Percentiles rank a stretch among this genome's conserved stretches.
Conservation (phyloP, 768 basidiomycete genomes). For the Hygrophorus russula region DNA sequence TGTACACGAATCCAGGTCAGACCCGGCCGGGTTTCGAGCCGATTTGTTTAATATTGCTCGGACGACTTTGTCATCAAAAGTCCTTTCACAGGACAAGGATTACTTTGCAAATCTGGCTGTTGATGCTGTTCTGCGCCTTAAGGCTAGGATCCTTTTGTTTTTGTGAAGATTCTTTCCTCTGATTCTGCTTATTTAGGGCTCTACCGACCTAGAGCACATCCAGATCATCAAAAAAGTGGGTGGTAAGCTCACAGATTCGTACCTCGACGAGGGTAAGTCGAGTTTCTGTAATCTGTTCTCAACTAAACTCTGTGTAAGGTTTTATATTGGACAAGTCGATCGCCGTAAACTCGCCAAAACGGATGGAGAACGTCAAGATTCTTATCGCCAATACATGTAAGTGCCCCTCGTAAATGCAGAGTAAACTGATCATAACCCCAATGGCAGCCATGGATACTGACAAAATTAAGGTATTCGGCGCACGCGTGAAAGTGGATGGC, state of each 20-base stretch:
- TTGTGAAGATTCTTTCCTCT: neutral
- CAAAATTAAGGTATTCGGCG: slow-evolving; percentile 99
- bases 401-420: slow-evolving; percentile 16
- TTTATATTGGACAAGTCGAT: slow-evolving; percentile 98
- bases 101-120: slow-evolving; percentile 98
- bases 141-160: slow-evolving; percentile 30
- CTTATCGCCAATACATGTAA: slow-evolving; percentile 96
- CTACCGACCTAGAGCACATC: slow-evolving; percentile 45
- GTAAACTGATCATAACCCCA: slow-evolving; percentile 1
- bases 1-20: slow-evolving; percentile 33
- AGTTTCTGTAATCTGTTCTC: neutral
- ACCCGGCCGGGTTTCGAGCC: slow-evolving; percentile 65
- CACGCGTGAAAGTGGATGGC: slow-evolving; percentile 88
- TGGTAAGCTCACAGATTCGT: slow-evolving; percentile 26
- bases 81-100: slow-evolving; percentile 91
- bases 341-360: slow-evolving; percentile 88
- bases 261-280: slow-evolving; percentile 82
- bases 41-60: slow-evolving; percentile 95
- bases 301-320: slow-evolving; percentile 30
- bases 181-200: slow-evolving; percentile 46
- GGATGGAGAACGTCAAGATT: slow-evolving; percentile 90
- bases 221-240: slow-evolving; percentile 8
- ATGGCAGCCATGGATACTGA: slow-evolving; percentile 94
- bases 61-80: slow-evolving; percentile 93
- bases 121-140: slow-evolving; percentile 87